Conservation (phyloP, 108 stramenopile genomes). For the Cyclotella choctawhatcheeana region DNA sequence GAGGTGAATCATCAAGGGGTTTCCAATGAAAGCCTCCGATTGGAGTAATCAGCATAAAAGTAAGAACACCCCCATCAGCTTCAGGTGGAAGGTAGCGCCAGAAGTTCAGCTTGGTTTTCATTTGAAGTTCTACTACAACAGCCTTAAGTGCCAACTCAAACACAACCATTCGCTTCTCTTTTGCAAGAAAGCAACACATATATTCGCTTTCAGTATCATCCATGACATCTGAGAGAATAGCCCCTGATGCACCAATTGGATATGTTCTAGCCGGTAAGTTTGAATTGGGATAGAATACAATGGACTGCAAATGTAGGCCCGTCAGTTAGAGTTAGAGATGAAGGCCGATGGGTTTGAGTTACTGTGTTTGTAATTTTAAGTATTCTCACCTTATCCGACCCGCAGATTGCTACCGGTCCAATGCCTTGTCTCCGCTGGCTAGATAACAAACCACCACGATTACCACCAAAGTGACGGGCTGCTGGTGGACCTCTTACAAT, state of each 20-base stretch:
- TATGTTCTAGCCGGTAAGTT: constrained; percentile 81
- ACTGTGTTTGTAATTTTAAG: too few species aligned
- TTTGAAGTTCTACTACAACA: constrained; percentile 88
- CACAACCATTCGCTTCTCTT: constrained; percentile 87
- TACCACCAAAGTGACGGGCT: constrained; percentile 88
- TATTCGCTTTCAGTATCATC: constrained; percentile 81
- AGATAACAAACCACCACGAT: constrained; percentile 73
- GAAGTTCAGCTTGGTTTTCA: constrained; percentile 93
- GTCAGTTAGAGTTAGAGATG: too few species aligned
- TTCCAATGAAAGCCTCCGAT: constrained; percentile 92
- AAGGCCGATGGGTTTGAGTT: too few species aligned
- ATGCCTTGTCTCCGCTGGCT: constrained; percentile 50
- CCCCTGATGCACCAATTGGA: constrained; percentile 89
- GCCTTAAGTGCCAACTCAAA: constrained; percentile 80
- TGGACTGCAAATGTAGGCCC: too few species aligned
- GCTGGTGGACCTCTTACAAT: constrained; percentile 88
- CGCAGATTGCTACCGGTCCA: constrained; percentile 84
- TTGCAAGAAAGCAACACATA: constrained; percentile 89
- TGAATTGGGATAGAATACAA: constrained; percentile 77
- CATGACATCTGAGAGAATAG: constrained; percentile 86
- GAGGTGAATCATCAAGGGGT: constrained; percentile 83
- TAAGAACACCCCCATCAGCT: constrained; percentile 75
- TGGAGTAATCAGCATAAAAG: constrained; percentile 87
- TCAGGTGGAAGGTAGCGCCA: constrained; percentile 90
- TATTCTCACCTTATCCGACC: too few species aligned